Conservation (phyloP, 1,139 yeast species). For the Hyphopichia pseudoburtonii region DNA sequence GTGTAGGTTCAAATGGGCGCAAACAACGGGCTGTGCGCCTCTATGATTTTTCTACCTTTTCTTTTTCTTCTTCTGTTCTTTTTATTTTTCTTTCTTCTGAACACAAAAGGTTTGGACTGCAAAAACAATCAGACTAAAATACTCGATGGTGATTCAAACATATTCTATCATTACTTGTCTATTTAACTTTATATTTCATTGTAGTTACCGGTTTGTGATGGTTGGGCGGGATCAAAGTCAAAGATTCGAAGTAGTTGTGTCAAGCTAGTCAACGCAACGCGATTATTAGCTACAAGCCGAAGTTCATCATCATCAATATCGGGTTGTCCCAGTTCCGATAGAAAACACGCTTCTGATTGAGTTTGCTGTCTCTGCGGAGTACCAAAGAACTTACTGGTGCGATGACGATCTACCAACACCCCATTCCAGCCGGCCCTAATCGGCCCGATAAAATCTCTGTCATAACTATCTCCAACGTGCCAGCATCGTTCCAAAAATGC, state of each 20-base stretch:
- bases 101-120: too few species aligned
- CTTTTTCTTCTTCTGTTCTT: too few species aligned
- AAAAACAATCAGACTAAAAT: too few species aligned
- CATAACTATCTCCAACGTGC: slow-evolving; percentile 67
- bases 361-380: neutral
- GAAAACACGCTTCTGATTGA: slow-evolving; percentile 1
- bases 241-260: slow-evolving; percentile 22
- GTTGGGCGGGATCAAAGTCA: slow-evolving; percentile 5
- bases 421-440: slow-evolving; percentile 63
- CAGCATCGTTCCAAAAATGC: slow-evolving; percentile 35
- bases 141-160: too few species aligned
- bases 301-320: slow-evolving; percentile 2
- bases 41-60: too few species aligned
- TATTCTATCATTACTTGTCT: too few species aligned
- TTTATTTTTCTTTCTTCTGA: too few species aligned
- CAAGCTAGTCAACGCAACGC: slow-evolving; percentile 33
- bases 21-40: too few species aligned
- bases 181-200: too few species aligned
- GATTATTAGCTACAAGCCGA: slow-evolving; percentile 32
- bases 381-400: slow-evolving; percentile 22
- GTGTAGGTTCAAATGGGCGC: too few species aligned
- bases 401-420: slow-evolving; percentile 48
- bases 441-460: slow-evolving; percentile 55
- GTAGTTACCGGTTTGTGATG: neutral
- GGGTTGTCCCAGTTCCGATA: neutral